phyloP scores from a whole-genome alignment of 1,139 yeast genomes.

The Candida mesenterica region DNA sequence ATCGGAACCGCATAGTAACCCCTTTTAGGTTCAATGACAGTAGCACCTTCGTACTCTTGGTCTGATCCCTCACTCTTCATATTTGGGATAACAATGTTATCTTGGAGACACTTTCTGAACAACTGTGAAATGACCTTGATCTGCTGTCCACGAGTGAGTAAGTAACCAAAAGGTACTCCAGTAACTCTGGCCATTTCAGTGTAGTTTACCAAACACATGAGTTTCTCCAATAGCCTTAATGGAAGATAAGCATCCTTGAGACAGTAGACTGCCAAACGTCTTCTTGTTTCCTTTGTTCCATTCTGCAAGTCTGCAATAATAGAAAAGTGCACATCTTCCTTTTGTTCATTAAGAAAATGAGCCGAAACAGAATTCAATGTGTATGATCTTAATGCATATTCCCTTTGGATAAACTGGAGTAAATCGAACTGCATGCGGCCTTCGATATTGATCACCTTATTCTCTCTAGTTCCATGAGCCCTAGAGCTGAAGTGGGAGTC shows the following conservation, averaged over 20 bases:
- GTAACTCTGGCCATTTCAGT: slow-evolving; percentile 99
- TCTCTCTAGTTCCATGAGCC: slow-evolving; percentile 95
- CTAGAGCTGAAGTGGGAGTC: slow-evolving; percentile 87
- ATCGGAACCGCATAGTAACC: slow-evolving; percentile 97
- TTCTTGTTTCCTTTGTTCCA: slow-evolving; percentile 87
- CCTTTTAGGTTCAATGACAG: slow-evolving; percentile 93
- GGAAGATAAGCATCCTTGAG: slow-evolving; percentile 95
- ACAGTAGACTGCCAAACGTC: slow-evolving; percentile 96
- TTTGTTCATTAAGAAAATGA: slow-evolving; percentile 89
- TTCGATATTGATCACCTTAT: slow-evolving; percentile 86
- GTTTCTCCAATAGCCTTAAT: slow-evolving; percentile 77
- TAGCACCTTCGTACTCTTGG: slow-evolving; percentile 98
- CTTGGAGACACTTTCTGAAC: slow-evolving; percentile 84
- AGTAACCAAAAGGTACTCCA: slow-evolving; percentile 93
- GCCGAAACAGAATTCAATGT: slow-evolving; percentile 95
- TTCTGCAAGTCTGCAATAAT: slow-evolving; percentile 93
- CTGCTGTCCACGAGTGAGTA: slow-evolving; percentile 92
- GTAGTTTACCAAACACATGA: slow-evolving; percentile 95
- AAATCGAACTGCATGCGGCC: slow-evolving; percentile 95
- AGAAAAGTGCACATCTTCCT: slow-evolving; percentile 97
- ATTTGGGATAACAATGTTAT: slow-evolving; percentile 87
- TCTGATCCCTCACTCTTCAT: slow-evolving; percentile 76
- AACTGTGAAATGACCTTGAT: slow-evolving; percentile 95
- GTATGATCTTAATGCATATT: slow-evolving; percentile 89
- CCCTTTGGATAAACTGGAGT: slow-evolving; percentile 90